These are phyloP conservation scores for Lasiosphaeriaceae sp. DNA, from an alignment of 495 filamentous ascomycete genomes.

Conservation along the genomic window DNA sequence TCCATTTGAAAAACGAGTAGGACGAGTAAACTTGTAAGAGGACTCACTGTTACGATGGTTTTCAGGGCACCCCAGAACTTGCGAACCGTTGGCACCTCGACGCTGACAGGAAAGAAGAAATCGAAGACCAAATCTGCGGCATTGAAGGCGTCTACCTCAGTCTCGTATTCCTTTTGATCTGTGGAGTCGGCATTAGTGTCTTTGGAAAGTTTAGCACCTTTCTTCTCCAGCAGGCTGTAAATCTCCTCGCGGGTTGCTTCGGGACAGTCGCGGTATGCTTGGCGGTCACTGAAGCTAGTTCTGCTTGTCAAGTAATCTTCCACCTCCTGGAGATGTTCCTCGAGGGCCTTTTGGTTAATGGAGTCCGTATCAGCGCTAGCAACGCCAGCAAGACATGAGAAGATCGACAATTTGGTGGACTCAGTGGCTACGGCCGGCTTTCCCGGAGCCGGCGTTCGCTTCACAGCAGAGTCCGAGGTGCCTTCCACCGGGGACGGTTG, in stretches of 20 bases:
- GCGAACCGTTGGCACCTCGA: constrained; percentile 18
- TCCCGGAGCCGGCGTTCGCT: background rate
- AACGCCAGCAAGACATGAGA: constrained; percentile 3
- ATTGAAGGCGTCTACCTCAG: constrained; percentile 5
- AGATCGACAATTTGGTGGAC: background rate
- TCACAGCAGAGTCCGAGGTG: too few species aligned
- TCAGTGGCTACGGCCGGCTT: background rate
- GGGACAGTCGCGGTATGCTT: constrained; percentile 10
- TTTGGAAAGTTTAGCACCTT: constrained; percentile 4
- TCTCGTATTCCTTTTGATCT: too few species aligned
- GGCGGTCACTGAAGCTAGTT: constrained; percentile 15
- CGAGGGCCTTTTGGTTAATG: constrained; percentile 7
- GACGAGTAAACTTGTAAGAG: too few species aligned
- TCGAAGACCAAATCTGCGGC: constrained; percentile 28
- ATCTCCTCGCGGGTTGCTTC: constrained; percentile 5
- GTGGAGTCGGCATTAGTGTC: too few species aligned
- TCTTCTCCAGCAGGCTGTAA: constrained; percentile 8
- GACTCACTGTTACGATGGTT: constrained; percentile 21
- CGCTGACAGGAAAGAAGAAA: constrained; percentile 30
- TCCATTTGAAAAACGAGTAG: too few species aligned
- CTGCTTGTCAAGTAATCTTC: constrained; percentile 15
- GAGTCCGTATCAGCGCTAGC: background rate
- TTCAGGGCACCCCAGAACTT: constrained; percentile 37
- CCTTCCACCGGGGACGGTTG: too few species aligned
- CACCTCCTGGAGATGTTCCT: constrained; percentile 12